Base-by-base conservation (phyloP, 1,284 basidiomycete species). In the Cryptococcus deneoformans region DNA sequence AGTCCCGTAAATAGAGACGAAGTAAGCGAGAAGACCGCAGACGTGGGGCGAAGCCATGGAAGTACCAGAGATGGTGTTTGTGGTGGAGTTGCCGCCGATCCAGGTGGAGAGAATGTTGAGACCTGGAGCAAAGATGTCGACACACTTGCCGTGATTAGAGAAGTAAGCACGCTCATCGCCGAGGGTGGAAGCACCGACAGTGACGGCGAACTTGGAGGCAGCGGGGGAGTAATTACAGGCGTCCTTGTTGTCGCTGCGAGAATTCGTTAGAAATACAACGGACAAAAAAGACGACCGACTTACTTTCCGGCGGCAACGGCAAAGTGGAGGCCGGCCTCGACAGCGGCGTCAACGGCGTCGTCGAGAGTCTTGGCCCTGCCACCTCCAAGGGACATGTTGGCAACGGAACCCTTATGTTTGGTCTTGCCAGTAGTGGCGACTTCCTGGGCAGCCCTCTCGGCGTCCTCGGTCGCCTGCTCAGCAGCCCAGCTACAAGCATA, bases 351-450 rank as follows among this genome's bases (percentile, higher is more conserved):
- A 61, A 99, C 92, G 50, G 89, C 86, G 42, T 84, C 82, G 70
- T 99, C 92, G 56, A 98, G 84, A 46, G 90, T 84, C 44, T 81
- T 83, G n/a, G 91, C 92, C 82, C 93, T 95, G 67, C 91, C 91
- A 72, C 95, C 95, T 64, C 95, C 95, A 54, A 99, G 87, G 74
- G 88, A 91, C 95, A 99, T 97, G 84, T 95, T 97, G 61, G 90
- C 92, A 65, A 98, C 94, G 43, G 93, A 95, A 42, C 95, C 95
- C 82, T 93, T 94, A 83, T 91, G 87, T 60, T 80, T 82, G 61
- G 87, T 87, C 72, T 82, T 84, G 54, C 87, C 86, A n/a, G 83
- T 84, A 52, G 76, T 80, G 57, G 80, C 83, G 67, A 85, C 75
- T 77, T 92, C 87, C 12, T 82, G 82, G 20, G 80, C 81, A 45